These are phyloP conservation scores for Trichoderma guizhouense DNA, from an alignment of 2,329 filamentous ascomycete genomes.

Conservation along the genomic window DNA sequence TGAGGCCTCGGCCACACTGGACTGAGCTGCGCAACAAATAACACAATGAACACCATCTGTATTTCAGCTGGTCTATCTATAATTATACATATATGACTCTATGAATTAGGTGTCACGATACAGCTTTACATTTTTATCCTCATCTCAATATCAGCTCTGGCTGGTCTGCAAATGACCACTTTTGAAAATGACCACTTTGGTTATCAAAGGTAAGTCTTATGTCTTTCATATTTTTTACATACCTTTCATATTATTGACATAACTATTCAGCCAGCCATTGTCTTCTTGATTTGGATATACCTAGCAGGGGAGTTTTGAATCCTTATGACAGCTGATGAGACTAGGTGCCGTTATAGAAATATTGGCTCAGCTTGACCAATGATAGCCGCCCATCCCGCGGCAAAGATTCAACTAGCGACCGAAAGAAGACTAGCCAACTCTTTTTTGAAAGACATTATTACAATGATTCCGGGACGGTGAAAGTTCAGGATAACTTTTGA, in stretches of 20 bases:
- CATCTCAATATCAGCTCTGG: not conserved
- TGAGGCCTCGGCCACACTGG: not conserved
- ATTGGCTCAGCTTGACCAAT: not conserved
- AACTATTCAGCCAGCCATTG: not conserved
- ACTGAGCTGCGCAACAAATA: not conserved
- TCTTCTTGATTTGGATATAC: not conserved
- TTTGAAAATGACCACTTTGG: not conserved
- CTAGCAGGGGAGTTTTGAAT: not conserved
- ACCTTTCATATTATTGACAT: not conserved
- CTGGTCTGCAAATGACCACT: not conserved
- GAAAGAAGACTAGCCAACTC: not conserved
- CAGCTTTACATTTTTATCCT: not conserved
- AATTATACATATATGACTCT: not conserved
- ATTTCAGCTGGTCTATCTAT: not conserved
- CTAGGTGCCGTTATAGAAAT: not conserved
- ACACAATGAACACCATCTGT: not conserved
- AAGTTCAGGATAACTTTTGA: not conserved
- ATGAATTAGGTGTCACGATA: not conserved
- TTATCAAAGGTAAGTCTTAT: not conserved
- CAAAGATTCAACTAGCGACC: not conserved
- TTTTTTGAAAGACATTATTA: not conserved
- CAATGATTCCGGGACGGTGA: not conserved
- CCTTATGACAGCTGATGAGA: not conserved
- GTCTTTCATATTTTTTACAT: not conserved
- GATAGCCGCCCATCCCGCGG: not conserved